These are phyloP conservation scores for Thymus quinquecostatus DNA, from an alignment of 257 asterid species.

Conservation along the genomic window DNA sequence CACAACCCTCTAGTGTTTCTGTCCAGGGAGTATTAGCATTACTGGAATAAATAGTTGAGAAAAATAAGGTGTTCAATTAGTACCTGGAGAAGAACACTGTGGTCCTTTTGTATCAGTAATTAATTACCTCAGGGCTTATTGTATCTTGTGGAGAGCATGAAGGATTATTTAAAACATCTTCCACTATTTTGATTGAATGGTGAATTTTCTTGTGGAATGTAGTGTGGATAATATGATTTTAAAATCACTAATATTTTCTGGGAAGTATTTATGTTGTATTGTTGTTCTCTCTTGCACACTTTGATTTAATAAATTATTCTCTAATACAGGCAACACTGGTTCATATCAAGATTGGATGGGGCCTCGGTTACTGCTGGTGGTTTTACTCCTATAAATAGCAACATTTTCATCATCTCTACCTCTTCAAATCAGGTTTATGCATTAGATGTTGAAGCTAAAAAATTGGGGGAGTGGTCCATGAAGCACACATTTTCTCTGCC, in stretches of 20 bases:
- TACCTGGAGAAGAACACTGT: neutral
- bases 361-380: conserved; percentile 98
- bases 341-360: conserved; percentile 87
- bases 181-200: neutral
- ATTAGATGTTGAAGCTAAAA: conserved; percentile 93
- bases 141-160: neutral
- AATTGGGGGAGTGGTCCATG: conserved; percentile 93
- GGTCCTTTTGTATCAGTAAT: neutral
- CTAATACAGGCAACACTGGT: conserved; percentile 92
- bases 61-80: neutral
- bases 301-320: conserved; percentile 21
- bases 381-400: conserved; percentile 73
- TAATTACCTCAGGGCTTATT: neutral
- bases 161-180: neutral
- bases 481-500: conserved; percentile 77
- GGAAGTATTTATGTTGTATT: neutral
- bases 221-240: neutral
- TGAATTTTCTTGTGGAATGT: conserved; percentile 8
- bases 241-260: neutral
- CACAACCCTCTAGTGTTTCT: neutral
- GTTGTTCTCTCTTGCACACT: neutral
- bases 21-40: neutral
- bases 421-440: conserved; percentile 93
- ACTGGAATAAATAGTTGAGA: neutral
- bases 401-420: conserved; percentile 75